Evolutionary conservation across 2,329 filamentous ascomycete species (phyloP).

Genomic region (Cladophialophora chaetospira): DNA sequence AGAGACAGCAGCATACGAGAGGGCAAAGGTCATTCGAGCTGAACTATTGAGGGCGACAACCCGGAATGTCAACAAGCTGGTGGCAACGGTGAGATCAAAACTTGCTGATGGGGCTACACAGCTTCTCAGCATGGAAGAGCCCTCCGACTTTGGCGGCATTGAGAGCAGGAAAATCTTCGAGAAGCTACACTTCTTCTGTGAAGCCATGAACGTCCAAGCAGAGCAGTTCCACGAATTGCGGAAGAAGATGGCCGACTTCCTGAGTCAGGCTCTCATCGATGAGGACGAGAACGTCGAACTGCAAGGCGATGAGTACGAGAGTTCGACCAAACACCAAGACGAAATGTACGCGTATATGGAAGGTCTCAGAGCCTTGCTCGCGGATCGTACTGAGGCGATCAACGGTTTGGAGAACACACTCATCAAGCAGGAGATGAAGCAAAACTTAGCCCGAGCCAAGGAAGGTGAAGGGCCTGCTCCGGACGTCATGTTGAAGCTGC

Average conservation of each 20-base stretch:
- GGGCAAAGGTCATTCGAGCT: slow-evolving; percentile 73
- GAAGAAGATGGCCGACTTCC: slow-evolving; percentile 68
- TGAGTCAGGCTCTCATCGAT: slow-evolving; percentile 77
- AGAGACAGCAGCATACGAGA: slow-evolving; percentile 74
- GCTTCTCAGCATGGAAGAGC: slow-evolving; percentile 62
- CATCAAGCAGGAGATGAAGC: slow-evolving; percentile 70
- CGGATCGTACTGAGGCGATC: slow-evolving; percentile 75
- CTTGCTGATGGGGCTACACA: slow-evolving; percentile 58
- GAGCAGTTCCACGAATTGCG: slow-evolving; percentile 73
- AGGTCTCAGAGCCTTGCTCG: slow-evolving; percentile 71
- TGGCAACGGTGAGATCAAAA: slow-evolving; percentile 63
- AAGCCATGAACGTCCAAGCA: slow-evolving; percentile 71
- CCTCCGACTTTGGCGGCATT: slow-evolving; percentile 63
- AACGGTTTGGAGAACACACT: slow-evolving; percentile 76
- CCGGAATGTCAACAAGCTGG: slow-evolving; percentile 62
- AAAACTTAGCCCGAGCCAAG: slow-evolving; percentile 62
- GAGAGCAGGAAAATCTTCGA: slow-evolving; percentile 70
- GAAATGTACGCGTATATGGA: slow-evolving; percentile 86
- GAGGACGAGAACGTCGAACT: slow-evolving; percentile 73
- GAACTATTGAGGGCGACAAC: slow-evolving; percentile 70
- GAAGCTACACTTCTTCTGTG: slow-evolving; percentile 65
- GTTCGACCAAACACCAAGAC: slow-evolving; percentile 84
- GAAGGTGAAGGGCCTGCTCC: slow-evolving; percentile 71
- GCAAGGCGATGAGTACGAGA: slow-evolving; percentile 87
- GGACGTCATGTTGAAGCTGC: slow-evolving; percentile 56